These are phyloP conservation scores for Xylariaceae sp. DNA, from an alignment of 2,329 filamentous ascomycete species.

Conservation along the genomic window DNA sequence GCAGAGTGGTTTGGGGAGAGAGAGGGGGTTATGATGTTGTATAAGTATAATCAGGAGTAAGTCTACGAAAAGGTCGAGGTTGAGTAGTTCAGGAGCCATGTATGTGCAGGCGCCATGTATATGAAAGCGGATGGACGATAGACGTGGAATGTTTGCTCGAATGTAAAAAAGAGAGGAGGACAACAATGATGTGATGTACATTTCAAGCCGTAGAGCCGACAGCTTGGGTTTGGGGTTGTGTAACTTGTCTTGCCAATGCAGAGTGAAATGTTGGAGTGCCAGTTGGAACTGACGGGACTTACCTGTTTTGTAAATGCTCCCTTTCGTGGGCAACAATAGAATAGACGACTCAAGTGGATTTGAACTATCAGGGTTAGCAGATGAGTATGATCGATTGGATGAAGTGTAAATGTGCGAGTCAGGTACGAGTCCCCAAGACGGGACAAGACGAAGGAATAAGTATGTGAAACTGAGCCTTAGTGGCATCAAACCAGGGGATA, in stretches of 20 bases:
- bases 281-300: background rate
- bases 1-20: background rate
- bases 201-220: background rate
- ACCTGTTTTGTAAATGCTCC: too few species aligned
- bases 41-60: too few species aligned
- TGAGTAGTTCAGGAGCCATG: background rate
- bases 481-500: background rate
- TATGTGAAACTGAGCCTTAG: background rate
- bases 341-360: background rate
- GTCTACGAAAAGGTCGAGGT: too few species aligned
- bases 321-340: too few species aligned
- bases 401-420: background rate
- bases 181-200: background rate
- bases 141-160: background rate
- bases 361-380: background rate
- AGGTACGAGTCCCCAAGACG: background rate
- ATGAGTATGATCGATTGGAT: background rate
- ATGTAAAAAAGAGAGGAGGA: background rate
- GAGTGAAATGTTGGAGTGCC: background rate
- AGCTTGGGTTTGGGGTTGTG: background rate
- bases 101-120: background rate
- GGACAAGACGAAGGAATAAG: background rate
- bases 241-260: background rate
- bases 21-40: too few species aligned
- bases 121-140: background rate